Evolutionary conservation across 495 filamentous ascomycete species (phyloP).

Genomic region (Opeltia flavorubescens): DNA sequence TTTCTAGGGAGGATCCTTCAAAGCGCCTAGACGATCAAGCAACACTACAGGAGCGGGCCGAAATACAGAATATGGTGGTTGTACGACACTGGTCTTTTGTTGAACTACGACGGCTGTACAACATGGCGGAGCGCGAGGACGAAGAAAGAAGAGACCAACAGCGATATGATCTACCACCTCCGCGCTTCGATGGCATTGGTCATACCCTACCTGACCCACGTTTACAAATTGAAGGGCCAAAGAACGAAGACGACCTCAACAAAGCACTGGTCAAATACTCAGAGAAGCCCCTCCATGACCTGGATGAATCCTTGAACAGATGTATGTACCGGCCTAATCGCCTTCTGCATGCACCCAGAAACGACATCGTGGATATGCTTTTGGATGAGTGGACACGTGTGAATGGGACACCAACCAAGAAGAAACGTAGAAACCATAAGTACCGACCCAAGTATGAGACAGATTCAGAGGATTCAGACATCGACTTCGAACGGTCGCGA

Average conservation of each 20-base stretch:
- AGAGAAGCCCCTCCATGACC: slow-evolving; percentile 19
- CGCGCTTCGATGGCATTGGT: slow-evolving; percentile 17
- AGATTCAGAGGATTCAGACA: slow-evolving; percentile 21
- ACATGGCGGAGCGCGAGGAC: slow-evolving; percentile 25
- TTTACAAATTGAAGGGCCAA: slow-evolving; percentile 7
- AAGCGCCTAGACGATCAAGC: slow-evolving; percentile 16
- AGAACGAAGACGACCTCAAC: slow-evolving; percentile 5
- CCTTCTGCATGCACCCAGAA: slow-evolving; percentile 25
- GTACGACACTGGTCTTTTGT: slow-evolving; percentile 30
- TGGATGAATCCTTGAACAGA: slow-evolving; percentile 22
- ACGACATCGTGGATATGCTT: slow-evolving; percentile 24
- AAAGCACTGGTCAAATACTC: slow-evolving; percentile 19
- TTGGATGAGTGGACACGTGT: slow-evolving; percentile 23
- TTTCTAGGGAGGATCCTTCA: slow-evolving; percentile 6
- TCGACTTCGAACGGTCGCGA: slow-evolving; percentile 17
- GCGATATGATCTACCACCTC: slow-evolving; percentile 13
- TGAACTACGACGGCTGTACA: slow-evolving; percentile 27
- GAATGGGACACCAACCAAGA: slow-evolving; percentile 4
- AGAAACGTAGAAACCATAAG: neutral
- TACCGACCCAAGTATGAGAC: slow-evolving; percentile 9
- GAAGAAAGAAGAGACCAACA: slow-evolving; percentile 13
- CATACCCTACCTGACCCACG: neutral
- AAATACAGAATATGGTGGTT: slow-evolving; percentile 35
- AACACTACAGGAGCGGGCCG: slow-evolving; percentile 29
- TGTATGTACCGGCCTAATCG: slow-evolving; percentile 27